Conservation (phyloP, 257 asterid genomes). For the Ilex aquifolium region DNA sequence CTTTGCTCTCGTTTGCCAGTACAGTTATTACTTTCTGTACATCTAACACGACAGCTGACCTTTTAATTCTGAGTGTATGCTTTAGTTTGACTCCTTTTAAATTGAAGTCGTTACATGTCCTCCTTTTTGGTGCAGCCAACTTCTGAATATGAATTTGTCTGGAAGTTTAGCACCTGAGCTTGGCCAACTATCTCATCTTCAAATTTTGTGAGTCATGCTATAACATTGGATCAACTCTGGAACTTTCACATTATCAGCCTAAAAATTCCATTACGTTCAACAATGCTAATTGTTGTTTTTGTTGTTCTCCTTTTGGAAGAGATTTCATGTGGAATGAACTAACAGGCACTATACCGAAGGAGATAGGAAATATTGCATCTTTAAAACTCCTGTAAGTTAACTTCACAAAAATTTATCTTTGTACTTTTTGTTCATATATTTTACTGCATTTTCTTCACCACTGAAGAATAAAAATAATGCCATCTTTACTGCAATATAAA, state of each 20-base stretch:
- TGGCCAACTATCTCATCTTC: conserved; percentile 36
- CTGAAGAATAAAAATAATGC: neutral
- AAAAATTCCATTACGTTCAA: neutral
- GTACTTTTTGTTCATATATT: neutral
- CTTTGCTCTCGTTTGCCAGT: neutral
- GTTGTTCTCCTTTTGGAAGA: conserved; percentile 17
- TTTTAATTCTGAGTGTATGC: no score
- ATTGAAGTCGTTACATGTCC: neutral
- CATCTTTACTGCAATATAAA: neutral
- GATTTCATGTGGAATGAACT: conserved; percentile 51
- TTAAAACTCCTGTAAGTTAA: conserved; percentile 34
- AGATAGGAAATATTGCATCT: conserved; percentile 30
- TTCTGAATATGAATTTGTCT: conserved; percentile 38
- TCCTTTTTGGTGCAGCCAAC: conserved; percentile 24
- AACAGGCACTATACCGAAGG: conserved; percentile 40
- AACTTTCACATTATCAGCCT: neutral
- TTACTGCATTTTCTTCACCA: neutral
- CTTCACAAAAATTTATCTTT: neutral
- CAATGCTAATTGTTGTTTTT: conserved; percentile 12
- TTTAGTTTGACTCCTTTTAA: no score
- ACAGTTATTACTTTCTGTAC: no score
- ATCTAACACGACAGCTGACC: no score
- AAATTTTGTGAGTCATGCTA: conserved; percentile 26
- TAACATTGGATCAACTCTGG: neutral
- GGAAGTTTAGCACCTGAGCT: conserved; percentile 45